Base-by-base conservation (phyloP, 2,329 filamentous ascomycete species). In the Chaetomium globosum region DNA sequence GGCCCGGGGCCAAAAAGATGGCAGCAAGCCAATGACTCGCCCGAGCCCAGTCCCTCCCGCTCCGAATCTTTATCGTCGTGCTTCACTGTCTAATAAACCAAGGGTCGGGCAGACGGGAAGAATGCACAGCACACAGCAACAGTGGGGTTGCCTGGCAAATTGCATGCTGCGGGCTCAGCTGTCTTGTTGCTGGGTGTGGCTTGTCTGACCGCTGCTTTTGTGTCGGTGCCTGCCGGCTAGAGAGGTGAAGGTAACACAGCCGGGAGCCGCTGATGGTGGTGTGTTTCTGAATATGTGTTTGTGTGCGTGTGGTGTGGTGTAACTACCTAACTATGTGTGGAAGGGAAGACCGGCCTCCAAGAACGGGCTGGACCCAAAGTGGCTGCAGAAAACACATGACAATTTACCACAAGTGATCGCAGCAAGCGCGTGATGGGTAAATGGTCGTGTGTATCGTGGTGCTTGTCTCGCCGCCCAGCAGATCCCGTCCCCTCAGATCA, bases 1-100 rank as follows among this genome's bases (percentile, higher is more conserved):
- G 54, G 36, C 39, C 43, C 21, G 23, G 16, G 9, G n/a, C 30
- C 19, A n/a, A 31, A n/a, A n/a, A 8, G 52, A 16, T 3, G 19
- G 4, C 13, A 26, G 26, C 52, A 55, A 19, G 36, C n/a, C 55
- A 21, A 59, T 36, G 26, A 30, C 6, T 26, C 12, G n/a, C 13
- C 33, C 43, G n/a, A 53, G 59, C 60, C 52, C 30, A 31, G 21
- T 19, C 13, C 53, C 30, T 54, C 21, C 54, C 30, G 65, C 54
- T 59, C 65, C 65, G 65, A 55, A 28, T 61, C 28, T 64, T 67
- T 67, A 61, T 67, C 65, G 65, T 64, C 23, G n/a, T 19, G 31
- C 23, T 26, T 58, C 55, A 48, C 31, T 19, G n/a, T 23, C 21
- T 36, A 19, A 55, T 16, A 49, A 43, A n/a, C 39, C 55, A 48